Percentiles rank a stretch among this genome's conserved stretches.
Conservation (phyloP, 2,329 filamentous ascomycete species). For the Monilinia fructigena region DNA sequence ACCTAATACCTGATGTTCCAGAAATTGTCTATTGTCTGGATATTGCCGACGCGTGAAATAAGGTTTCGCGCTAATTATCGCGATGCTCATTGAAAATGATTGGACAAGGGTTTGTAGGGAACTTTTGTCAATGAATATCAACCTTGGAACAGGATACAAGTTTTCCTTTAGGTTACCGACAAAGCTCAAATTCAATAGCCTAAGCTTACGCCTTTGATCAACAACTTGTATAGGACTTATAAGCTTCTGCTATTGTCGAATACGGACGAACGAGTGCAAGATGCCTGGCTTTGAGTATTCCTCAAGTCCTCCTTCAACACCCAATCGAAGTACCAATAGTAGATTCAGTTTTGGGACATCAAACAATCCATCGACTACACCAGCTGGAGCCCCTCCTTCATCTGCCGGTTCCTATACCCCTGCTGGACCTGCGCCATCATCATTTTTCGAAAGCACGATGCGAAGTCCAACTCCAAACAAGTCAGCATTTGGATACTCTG, state of each 20-base stretch:
- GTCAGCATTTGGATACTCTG: constrained; percentile 32
- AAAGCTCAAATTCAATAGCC: constrained; percentile 11
- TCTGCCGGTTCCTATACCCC: constrained; percentile 55
- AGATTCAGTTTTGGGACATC: constrained; percentile 35
- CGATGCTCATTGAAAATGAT: constrained; percentile 23
- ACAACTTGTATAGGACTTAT: background rate
- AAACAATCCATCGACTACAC: constrained; percentile 53
- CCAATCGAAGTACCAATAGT: constrained; percentile 37
- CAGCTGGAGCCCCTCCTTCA: constrained; percentile 55
- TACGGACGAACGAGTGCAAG: constrained; percentile 4
- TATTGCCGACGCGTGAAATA: constrained; percentile 20
- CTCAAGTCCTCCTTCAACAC: constrained; percentile 41
- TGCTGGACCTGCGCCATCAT: constrained; percentile 51
- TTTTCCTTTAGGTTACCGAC: background rate
- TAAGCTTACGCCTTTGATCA: background rate
- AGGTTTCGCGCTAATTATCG: constrained; percentile 22
- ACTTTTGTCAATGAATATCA: constrained; percentile 15
- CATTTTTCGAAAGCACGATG: constrained; percentile 52
- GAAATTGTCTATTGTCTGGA: constrained; percentile 8
- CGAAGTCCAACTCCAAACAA: constrained; percentile 39
- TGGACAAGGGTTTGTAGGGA: constrained; percentile 19
- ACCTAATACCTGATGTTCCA: background rate
- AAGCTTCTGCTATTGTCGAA: constrained; percentile 2
- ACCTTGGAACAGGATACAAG: background rate
- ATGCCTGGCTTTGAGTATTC: constrained; percentile 37